Base-by-base conservation (phyloP, 345 rosid genomes). In the Aegle marmelos region DNA sequence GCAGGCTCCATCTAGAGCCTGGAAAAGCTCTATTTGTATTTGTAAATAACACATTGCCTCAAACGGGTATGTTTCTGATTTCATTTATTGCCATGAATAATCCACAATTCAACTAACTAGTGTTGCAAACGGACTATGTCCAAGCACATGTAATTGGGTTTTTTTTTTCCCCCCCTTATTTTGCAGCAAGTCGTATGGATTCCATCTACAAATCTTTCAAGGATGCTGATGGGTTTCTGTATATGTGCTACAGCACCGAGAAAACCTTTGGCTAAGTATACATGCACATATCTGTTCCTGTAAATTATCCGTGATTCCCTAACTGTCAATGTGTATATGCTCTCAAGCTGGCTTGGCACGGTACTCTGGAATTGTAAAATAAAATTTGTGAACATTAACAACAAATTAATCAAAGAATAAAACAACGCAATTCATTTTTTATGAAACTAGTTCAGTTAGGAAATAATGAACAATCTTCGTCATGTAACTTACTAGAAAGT, bases 221-320 rank as follows among this genome's bases (percentile, higher is more conserved):
- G 88, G 98, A 93, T 1, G 92, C 90, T 34, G 97, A 95, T 76
- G 98, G 98, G 13, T 95, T 92, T 78, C 88, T 93, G 53, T 95
- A 95, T 79, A 88, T 93, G 98, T 86, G 92, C 73, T 93, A 93
- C 89, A 89, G 98, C 90, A 90, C 90, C 36, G 96, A 93, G 89
- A 90, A 93, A 81, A 91, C 98, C 56, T 93, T 91, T 22, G 91
- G 93, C 78, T 54, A 39, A 79, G 31, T 45, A 69, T 53, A 5
- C 5, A 16, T 53, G 57, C 17, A 53, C 57, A 53, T 16, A 17
- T 53, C 21, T 53, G 57, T 53, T 53, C 57, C 57, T 68, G 72
- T 76, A 67, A 14, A 68, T 63, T 56, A 24, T 27, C 36, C 19
- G 37, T 28, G 21, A 4, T 74, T 8, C 69, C 63, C 59, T 62